Base-by-base conservation (phyloP, 108 stramenopile genomes). In the Asterionellopsis glacialis region DNA sequence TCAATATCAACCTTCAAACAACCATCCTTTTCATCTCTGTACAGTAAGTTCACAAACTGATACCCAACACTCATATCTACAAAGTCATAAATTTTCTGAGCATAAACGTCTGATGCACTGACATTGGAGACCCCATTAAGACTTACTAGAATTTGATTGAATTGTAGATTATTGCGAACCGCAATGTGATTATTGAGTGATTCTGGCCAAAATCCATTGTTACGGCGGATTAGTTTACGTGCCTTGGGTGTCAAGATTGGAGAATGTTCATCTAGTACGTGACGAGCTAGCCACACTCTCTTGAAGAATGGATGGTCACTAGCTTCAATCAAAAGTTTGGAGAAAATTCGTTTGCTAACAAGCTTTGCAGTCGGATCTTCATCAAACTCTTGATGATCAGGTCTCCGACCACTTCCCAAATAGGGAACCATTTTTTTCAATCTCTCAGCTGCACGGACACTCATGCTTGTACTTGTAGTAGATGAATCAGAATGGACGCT, bases 231-330 rank as follows among this genome's bases (percentile, higher is more conserved):
- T 33, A 52, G 57, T 22, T 74, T 58, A 14, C 73, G 66, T 1
- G 76, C 78, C 44, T 56, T 53, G 23, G 72, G 72, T 15, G 72
- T 79, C 11, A 91, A 45, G n/a, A 91, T 65, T 22, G 90, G 90
- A 18, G 85, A 86, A 21, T 73, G 67, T 39, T 78, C 84, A 58
- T 91, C 84, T 11, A 91, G 73, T 9, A 77, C 54, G 51, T 91
- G 90, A 18, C 80, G 76, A n/a, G 68, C 90, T 43, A 82, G 52
- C 90, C 90, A 91, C 10, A 81, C 79, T 25, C 83, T 69, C 41
- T 80, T 80, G 67, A 91, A 86, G 63, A 77, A 91, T 11, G 90
- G 90, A 61, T 91, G 85, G 19, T 83, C 80, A 38, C 76, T 54
- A 13, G 82, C 66, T 64, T 91, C 90, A 15, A 91, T 61, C 2